Conservation (phyloP, 257 asterid species). For the Ilex aquifolium region DNA sequence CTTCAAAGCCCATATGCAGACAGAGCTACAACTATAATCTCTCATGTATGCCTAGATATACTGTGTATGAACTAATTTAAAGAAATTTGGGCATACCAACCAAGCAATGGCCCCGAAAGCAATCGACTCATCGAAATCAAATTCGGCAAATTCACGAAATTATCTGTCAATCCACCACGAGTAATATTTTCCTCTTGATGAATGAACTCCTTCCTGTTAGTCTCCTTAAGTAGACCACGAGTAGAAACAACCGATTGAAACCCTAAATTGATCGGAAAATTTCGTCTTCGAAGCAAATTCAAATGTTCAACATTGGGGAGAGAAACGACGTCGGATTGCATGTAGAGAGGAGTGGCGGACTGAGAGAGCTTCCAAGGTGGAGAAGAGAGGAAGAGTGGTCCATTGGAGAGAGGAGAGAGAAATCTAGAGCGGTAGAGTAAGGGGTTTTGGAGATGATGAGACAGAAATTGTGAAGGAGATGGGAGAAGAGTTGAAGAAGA, state of each 20-base stretch:
- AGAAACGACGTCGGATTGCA: conserved; percentile 59
- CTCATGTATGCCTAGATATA: too few species aligned
- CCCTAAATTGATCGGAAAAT: conserved; percentile 27
- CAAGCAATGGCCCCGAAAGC: conserved; percentile 87
- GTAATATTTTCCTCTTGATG: conserved; percentile 15
- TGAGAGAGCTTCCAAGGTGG: conserved; percentile 94
- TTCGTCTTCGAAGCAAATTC: conserved; percentile 28
- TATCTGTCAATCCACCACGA: conserved; percentile 29
- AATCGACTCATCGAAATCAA: conserved; percentile 66
- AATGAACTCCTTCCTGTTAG: conserved; percentile 1
- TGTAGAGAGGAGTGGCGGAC: conserved; percentile 76
- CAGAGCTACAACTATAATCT: too few species aligned
- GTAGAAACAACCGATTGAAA: conserved; percentile 11
- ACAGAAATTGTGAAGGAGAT: conserved; percentile 16
- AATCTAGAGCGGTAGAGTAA: conserved; percentile 23
- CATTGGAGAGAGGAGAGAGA: conserved; percentile 36
- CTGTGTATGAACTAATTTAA: neutral
- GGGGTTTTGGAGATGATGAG: conserved; percentile 7
- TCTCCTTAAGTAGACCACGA: conserved; percentile 14
- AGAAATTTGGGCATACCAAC: conserved; percentile 46
- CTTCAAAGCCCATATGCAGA: too few species aligned
- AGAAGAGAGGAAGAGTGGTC: conserved; percentile 67
- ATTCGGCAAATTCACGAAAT: conserved; percentile 73
- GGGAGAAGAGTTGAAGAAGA: conserved; percentile 19
- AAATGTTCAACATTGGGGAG: conserved; percentile 41